Conservation (phyloP, 257 asterid species). For the Solanum habrochaites region DNA sequence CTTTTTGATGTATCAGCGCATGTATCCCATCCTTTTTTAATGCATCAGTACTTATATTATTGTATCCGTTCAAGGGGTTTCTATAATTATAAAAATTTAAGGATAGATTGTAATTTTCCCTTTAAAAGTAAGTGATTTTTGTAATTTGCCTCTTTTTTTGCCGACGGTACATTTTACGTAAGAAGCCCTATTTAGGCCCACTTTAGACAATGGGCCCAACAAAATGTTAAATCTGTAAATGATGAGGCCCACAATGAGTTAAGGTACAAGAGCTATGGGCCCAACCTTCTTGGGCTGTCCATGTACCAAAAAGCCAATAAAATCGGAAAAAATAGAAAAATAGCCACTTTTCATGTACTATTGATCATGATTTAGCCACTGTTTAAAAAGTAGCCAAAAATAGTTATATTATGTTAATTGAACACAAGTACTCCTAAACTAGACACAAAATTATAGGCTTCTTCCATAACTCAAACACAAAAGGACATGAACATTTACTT, state of each 20-base stretch:
- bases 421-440: background rate
- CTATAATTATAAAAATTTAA: no score
- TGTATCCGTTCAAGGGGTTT: no score
- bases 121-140: no score
- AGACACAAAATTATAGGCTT: background rate
- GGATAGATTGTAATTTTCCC: no score
- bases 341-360: background rate
- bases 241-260: background rate
- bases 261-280: background rate
- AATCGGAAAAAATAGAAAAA: background rate
- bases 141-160: no score
- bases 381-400: background rate
- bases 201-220: background rate
- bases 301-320: background rate
- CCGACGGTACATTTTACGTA: no score
- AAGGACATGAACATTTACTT: background rate
- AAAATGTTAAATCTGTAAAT: background rate
- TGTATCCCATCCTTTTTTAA: no score
- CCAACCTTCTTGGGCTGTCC: background rate
- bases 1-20: no score
- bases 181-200: background rate
- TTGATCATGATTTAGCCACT: background rate
- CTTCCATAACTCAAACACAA: background rate
- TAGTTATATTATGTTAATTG: background rate
- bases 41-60: no score